Conservation (phyloP, 352 stramenopile genomes). For the Phytophthora colocasiae region DNA sequence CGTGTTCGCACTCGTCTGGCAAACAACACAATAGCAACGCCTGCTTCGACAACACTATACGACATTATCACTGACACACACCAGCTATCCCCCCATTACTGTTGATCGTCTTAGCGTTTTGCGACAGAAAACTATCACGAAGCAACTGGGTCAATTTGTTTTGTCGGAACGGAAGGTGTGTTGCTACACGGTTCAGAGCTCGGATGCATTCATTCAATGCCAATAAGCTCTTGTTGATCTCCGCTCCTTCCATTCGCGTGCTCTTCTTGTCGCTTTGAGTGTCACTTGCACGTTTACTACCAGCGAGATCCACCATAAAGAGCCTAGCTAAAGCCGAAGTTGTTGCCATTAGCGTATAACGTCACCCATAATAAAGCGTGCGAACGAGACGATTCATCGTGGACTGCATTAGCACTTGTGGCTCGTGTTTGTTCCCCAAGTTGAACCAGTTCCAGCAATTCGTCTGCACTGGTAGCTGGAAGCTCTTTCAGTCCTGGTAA, state of each 20-base stretch:
- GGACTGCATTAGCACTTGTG: conserved; percentile 95
- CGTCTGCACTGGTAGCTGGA: conserved; percentile 75
- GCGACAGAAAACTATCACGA: conserved; percentile 91
- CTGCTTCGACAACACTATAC: too few relatives aligned
- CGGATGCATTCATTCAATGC: conserved; percentile 98
- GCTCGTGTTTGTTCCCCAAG: conserved; percentile 88
- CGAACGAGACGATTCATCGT: conserved; percentile 93
- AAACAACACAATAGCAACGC: too few relatives aligned
- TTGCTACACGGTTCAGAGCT: conserved; percentile 88
- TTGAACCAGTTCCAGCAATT: conserved; percentile 92
- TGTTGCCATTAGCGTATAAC: conserved; percentile 41
- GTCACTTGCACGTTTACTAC: conserved; percentile 94
- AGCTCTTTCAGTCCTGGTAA: conserved; percentile 93
- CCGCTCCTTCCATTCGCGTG: conserved; percentile 94
- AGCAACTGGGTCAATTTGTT: conserved; percentile 97
- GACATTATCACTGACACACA: too few relatives aligned
- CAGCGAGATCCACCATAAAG: conserved; percentile 94
- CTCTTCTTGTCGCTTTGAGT: conserved; percentile 91
- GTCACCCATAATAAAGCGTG: conserved; percentile 93
- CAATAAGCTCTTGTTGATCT: conserved; percentile 98
- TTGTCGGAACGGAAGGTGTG: conserved; percentile 94
- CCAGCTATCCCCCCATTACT: too few relatives aligned
- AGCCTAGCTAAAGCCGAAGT: conserved; percentile 48
- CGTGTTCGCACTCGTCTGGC: too few relatives aligned
- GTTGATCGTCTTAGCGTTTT: conserved; percentile 92